phyloP scores from a whole-genome alignment of 208 protist species.

The Trypanosoma lewisi region DNA sequence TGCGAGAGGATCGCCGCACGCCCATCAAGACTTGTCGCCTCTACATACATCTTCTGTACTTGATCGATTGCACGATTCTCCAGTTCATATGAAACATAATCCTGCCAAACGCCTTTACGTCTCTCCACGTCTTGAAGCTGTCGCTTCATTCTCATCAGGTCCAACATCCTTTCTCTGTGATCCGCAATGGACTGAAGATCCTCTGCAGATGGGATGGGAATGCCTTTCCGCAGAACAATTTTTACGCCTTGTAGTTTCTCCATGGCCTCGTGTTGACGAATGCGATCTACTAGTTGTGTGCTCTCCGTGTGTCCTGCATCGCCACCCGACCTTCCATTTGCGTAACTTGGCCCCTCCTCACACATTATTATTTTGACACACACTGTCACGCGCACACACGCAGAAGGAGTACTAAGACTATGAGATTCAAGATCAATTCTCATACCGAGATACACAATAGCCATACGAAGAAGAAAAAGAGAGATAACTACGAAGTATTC shows the following conservation, averaged over 20 bases:
- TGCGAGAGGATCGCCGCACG: constrained; percentile 21
- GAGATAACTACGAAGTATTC: too few species aligned
- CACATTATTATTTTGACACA: constrained; percentile 1
- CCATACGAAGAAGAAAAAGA: too few species aligned
- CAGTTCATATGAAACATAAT: constrained; percentile 23
- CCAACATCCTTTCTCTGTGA: not conserved
- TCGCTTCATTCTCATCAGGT: constrained; percentile 3
- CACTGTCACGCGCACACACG: too few species aligned
- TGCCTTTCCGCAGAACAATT: constrained; percentile 17
- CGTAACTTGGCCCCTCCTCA: not conserved
- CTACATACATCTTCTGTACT: not conserved
- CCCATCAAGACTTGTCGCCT: constrained; percentile 20
- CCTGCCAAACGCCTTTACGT: constrained; percentile 5
- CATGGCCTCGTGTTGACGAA: constrained; percentile 5
- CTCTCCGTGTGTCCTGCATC: constrained; percentile 1
- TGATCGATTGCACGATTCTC: not conserved
- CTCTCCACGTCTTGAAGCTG: constrained; percentile 10
- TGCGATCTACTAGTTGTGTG: constrained; percentile 15
- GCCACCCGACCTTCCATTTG: not conserved
- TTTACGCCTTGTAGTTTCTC: constrained; percentile 19
- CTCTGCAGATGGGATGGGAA: constrained; percentile 6
- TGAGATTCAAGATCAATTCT: too few species aligned
- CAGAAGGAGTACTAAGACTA: too few species aligned
- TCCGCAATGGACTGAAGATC: constrained; percentile 10
- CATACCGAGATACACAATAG: too few species aligned